phyloP scores from a whole-genome alignment of 208 protist species.

The Endotrypanum monterogeii region DNA sequence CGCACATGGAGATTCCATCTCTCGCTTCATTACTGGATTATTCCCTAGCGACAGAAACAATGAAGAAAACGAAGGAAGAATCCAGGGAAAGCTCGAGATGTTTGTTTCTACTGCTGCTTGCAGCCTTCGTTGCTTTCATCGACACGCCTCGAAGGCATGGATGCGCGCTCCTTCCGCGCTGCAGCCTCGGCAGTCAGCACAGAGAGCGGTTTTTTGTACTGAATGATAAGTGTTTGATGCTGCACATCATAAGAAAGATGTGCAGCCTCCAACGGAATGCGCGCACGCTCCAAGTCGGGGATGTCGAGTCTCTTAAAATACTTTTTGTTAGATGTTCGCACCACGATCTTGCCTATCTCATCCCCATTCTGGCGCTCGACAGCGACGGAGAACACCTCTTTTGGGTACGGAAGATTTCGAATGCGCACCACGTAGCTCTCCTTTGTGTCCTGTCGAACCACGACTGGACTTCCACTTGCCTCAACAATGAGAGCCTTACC shows the following conservation, averaged over 20 bases:
- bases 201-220: slow-evolving; percentile 89
- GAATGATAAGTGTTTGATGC: slow-evolving; percentile 93
- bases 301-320: slow-evolving; percentile 94
- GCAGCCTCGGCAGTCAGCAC: slow-evolving; percentile 72
- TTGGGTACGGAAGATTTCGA: slow-evolving; percentile 92
- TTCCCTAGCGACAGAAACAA: not conserved
- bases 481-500: slow-evolving; percentile 78
- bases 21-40: not conserved
- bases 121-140: slow-evolving; percentile 58
- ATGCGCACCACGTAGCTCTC: slow-evolving; percentile 90
- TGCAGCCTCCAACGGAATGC: slow-evolving; percentile 58
- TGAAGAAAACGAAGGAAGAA: not conserved
- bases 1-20: not conserved
- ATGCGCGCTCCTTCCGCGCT: slow-evolving; percentile 76
- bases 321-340: slow-evolving; percentile 96
- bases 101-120: slow-evolving; percentile 55
- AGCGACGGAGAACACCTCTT: slow-evolving; percentile 79
- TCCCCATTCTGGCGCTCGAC: slow-evolving; percentile 66
- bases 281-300: slow-evolving; percentile 71
- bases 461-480: slow-evolving; percentile 67
- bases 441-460: slow-evolving; percentile 85
- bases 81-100: slow-evolving; percentile 2
- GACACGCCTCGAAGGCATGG: slow-evolving; percentile 66
- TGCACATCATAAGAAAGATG: slow-evolving; percentile 84
- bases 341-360: slow-evolving; percentile 82